phyloP scores from a whole-genome alignment of 2,329 filamentous ascomycete genomes.

The Aspergillus costaricaensis region DNA sequence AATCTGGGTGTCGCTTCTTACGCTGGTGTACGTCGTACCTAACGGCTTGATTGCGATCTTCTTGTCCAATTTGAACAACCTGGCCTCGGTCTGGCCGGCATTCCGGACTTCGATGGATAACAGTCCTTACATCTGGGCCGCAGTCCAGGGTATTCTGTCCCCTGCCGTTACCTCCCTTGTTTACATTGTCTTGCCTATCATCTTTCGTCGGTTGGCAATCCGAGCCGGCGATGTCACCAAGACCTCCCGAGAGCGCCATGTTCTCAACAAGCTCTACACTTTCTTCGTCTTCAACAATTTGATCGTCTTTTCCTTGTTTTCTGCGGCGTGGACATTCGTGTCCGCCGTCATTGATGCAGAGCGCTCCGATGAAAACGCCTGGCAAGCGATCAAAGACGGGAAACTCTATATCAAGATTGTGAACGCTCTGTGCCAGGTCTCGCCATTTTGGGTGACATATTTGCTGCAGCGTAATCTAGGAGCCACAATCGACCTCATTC shows the following conservation, averaged over 20 bases:
- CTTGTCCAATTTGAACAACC: constrained; percentile 78
- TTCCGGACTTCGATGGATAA: constrained; percentile 67
- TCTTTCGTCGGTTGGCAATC: constrained; percentile 85
- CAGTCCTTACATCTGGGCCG: constrained; percentile 72
- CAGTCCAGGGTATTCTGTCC: constrained; percentile 88
- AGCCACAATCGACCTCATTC: constrained; percentile 89
- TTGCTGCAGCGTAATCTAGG: constrained; percentile 89
- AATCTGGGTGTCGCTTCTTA: constrained; percentile 79
- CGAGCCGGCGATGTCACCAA: constrained; percentile 87
- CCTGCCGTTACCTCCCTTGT: constrained; percentile 84
- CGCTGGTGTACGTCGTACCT: constrained; percentile 82
- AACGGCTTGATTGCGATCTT: constrained; percentile 96
- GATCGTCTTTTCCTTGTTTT: constrained; percentile 90
- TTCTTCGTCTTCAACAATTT: constrained; percentile 99
- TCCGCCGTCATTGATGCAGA: constrained; percentile 64
- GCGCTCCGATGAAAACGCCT: constrained; percentile 60
- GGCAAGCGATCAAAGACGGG: constrained; percentile 67
- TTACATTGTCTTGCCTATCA: constrained; percentile 83
- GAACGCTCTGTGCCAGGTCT: constrained; percentile 75
- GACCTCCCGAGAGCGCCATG: constrained; percentile 86
- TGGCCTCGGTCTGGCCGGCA: constrained; percentile 75
- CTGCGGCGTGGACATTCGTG: constrained; percentile 74
- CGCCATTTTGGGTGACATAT: constrained; percentile 92
- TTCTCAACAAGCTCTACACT: constrained; percentile 83
- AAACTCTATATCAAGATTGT: constrained; percentile 67